phyloP scores from a whole-genome alignment of 2,329 filamentous ascomycete species.

The Botrytis tulipae region DNA sequence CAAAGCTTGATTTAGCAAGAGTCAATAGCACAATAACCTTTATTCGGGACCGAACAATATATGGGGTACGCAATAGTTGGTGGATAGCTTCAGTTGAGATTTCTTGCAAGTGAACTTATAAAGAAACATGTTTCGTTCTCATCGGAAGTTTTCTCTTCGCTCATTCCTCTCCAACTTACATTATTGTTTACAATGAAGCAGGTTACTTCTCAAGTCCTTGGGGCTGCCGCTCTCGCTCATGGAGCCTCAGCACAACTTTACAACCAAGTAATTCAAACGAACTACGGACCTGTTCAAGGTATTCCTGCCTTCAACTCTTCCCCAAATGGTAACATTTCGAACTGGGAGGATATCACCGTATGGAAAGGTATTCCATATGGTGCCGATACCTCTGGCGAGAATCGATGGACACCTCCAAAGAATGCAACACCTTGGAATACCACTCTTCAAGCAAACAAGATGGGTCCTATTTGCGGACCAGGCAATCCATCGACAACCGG shows the following conservation, averaged over 20 bases:
- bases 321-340: conserved; percentile 18
- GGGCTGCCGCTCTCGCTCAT: conserved; percentile 1
- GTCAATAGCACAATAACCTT: background rate
- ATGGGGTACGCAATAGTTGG: background rate
- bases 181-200: conserved; percentile 1
- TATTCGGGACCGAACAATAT: background rate
- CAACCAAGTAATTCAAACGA: conserved; percentile 22
- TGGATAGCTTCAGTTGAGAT: background rate
- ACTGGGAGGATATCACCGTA: conserved; percentile 33
- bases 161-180: background rate
- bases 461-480: conserved; percentile 35
- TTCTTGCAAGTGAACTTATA: background rate
- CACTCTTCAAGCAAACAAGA: conserved; percentile 32
- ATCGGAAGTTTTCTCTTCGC: background rate
- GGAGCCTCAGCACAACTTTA: conserved; percentile 19
- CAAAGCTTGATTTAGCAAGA: background rate
- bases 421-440: conserved; percentile 28
- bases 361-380: conserved; percentile 23
- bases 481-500: conserved; percentile 28
- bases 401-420: conserved; percentile 41
- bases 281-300: conserved; percentile 24
- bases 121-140: background rate
- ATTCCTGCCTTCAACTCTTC: conserved; percentile 23
- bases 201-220: background rate
- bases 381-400: conserved; percentile 43